Conservation (phyloP, 2,329 filamentous ascomycete genomes). For the Verruconis gallopava region DNA sequence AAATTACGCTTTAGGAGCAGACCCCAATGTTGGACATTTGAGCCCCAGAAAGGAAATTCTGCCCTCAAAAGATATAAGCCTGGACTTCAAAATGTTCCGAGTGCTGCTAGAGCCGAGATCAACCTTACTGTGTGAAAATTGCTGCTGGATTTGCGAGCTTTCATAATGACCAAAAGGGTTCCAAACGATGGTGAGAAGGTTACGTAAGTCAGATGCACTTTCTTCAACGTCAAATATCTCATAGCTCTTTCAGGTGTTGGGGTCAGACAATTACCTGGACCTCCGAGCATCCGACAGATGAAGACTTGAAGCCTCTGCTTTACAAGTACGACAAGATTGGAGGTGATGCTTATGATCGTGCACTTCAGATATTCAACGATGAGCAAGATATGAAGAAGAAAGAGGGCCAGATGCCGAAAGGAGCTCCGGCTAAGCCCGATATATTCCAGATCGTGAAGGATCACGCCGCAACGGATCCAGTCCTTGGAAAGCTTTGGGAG, state of each 20-base stretch:
- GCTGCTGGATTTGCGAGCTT: too few relatives aligned
- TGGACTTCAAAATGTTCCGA: neutral
- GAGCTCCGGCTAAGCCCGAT: conserved; percentile 34
- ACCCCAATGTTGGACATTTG: neutral
- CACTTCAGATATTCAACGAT: conserved; percentile 44
- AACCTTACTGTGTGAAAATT: neutral
- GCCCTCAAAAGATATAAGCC: neutral
- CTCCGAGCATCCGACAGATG: conserved; percentile 45
- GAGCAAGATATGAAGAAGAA: conserved; percentile 11
- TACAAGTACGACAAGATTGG: conserved; percentile 56
- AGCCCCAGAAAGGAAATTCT: neutral
- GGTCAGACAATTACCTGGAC: conserved; percentile 60
- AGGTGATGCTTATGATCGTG: conserved; percentile 48
- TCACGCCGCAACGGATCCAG: conserved; percentile 43
- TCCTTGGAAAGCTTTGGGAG: conserved; percentile 47
- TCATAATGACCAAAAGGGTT: neutral
- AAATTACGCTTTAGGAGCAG: neutral
- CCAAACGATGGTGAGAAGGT: neutral
- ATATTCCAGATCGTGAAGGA: conserved; percentile 50
- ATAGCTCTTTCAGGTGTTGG: conserved; percentile 41
- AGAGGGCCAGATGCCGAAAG: conserved; percentile 20
- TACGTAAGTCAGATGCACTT: too few relatives aligned
- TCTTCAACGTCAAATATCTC: too few relatives aligned
- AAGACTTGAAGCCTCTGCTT: conserved; percentile 47
- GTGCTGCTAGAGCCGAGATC: neutral